Conservation (phyloP, 169 alveolate genomes). For the Eimeria sp. region DNA sequence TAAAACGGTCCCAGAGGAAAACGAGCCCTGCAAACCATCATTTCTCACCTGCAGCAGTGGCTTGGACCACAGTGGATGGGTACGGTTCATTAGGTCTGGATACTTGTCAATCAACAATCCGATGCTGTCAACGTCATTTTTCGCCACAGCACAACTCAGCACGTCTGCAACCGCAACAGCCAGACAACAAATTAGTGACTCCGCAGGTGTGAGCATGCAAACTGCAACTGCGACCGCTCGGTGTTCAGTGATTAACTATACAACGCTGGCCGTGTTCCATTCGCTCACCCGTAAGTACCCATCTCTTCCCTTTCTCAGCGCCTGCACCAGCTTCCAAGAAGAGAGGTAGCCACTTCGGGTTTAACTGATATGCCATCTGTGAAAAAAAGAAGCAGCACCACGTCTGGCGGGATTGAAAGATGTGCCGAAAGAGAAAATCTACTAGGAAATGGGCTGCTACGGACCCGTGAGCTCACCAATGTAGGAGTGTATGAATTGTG, state of each 20-base stretch:
- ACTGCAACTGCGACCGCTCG: background rate
- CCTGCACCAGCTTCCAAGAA: constrained; percentile 94
- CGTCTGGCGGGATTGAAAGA: background rate
- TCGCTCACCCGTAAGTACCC: constrained; percentile 89
- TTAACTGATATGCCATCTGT: constrained; percentile 90
- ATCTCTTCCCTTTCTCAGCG: constrained; percentile 87
- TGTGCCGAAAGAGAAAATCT: no score
- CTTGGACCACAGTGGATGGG: constrained; percentile 92
- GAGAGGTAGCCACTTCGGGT: constrained; percentile 90
- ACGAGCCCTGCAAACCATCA: constrained; percentile 50
- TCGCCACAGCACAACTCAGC: constrained; percentile 90
- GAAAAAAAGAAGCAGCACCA: background rate
- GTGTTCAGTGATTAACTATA: background rate
- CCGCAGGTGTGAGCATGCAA: background rate
- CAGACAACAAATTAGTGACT: background rate
- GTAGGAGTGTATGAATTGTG: constrained; percentile 91
- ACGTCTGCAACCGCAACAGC: constrained; percentile 53
- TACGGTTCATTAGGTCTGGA: constrained; percentile 91
- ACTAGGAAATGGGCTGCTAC: background rate
- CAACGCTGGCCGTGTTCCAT: background rate
- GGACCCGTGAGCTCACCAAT: constrained; percentile 76
- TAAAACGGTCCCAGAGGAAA: background rate
- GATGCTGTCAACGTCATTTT: constrained; percentile 88
- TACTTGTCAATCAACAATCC: constrained; percentile 87
- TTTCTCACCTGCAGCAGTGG: constrained; percentile 91